Evolutionary conservation across 2,329 filamentous ascomycete species (phyloP).

Genomic region (Ophiosphaerella herpotricha): DNA sequence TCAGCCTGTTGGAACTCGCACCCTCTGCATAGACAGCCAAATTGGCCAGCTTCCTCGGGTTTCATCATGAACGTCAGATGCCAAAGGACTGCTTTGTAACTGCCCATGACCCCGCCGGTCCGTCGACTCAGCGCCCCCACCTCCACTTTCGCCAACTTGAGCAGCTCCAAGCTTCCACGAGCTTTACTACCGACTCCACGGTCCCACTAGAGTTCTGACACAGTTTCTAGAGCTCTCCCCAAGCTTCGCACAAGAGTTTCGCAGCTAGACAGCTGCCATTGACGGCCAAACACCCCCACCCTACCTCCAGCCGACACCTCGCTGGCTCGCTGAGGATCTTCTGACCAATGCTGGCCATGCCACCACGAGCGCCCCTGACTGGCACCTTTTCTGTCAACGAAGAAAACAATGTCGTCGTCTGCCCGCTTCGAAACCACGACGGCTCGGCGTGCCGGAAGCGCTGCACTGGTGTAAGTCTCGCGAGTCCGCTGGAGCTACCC

Average conservation of each 20-base stretch:
- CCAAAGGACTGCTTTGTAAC: not conserved
- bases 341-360: slow-evolving; percentile 68
- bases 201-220: not conserved
- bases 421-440: slow-evolving; percentile 93
- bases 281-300: not conserved
- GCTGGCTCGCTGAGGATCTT: slow-evolving; percentile 7
- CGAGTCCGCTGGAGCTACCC: slow-evolving; percentile 9
- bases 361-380: slow-evolving; percentile 82
- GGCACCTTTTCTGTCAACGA: slow-evolving; percentile 92
- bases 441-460: slow-evolving; percentile 95
- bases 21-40: not conserved
- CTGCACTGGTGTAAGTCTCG: slow-evolving; percentile 89
- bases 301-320: slow-evolving; percentile 1
- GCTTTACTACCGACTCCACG: not conserved
- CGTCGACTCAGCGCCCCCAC: slow-evolving; percentile 3
- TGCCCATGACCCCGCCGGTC: not conserved
- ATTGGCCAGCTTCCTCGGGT: not conserved
- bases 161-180: slow-evolving; percentile 2
- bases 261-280: slow-evolving; percentile 14
- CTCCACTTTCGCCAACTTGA: slow-evolving; percentile 1
- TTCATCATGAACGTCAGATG: slow-evolving; percentile 2
- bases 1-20: not conserved
- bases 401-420: slow-evolving; percentile 94
- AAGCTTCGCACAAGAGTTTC: slow-evolving; percentile 1
- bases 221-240: slow-evolving; percentile 2